Evolutionary conservation across 2,329 filamentous ascomycete species (phyloP).

Genomic region (Colletotrichum sp.): DNA sequence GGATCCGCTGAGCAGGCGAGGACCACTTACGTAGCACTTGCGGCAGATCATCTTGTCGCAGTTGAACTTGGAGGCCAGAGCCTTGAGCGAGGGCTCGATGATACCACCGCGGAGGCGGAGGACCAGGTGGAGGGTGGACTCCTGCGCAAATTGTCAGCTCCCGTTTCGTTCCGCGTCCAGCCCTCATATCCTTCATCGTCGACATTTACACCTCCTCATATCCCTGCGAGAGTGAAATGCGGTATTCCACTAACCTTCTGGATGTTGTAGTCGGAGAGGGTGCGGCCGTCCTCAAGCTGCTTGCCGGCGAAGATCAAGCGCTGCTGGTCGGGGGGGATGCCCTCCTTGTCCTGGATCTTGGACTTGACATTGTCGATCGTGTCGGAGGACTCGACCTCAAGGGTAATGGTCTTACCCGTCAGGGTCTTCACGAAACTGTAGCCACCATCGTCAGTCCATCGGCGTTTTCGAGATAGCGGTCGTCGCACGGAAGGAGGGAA

Average conservation of each 20-base stretch:
- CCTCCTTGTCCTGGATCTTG: conserved; percentile 99
- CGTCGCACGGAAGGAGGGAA: conserved; percentile 7
- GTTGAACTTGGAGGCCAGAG: conserved; percentile 99
- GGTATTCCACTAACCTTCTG: conserved; percentile 77
- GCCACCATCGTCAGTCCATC: conserved; percentile 27
- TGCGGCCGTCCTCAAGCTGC: conserved; percentile 98
- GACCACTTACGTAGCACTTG: conserved; percentile 93
- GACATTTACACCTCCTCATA: neutral
- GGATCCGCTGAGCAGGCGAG: neutral
- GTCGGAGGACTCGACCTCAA: conserved; percentile 98
- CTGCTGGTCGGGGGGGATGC: conserved; percentile 97
- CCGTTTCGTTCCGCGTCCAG: neutral
- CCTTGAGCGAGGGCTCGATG: conserved; percentile 99
- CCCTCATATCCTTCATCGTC: neutral
- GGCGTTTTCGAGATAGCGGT: conserved; percentile 15
- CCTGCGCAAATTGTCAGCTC: conserved; percentile 55
- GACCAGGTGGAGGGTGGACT: conserved; percentile 97
- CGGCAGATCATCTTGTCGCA: conserved; percentile 99
- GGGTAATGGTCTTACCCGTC: conserved; percentile 99
- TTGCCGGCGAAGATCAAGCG: conserved; percentile 98
- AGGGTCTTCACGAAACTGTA: conserved; percentile 99
- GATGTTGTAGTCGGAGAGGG: conserved; percentile 98
- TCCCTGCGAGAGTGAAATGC: neutral
- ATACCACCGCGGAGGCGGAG: conserved; percentile 99
- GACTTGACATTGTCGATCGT: conserved; percentile 99